Conservation (phyloP, 2,329 filamentous ascomycete genomes). For the Diaporthe batatas region DNA sequence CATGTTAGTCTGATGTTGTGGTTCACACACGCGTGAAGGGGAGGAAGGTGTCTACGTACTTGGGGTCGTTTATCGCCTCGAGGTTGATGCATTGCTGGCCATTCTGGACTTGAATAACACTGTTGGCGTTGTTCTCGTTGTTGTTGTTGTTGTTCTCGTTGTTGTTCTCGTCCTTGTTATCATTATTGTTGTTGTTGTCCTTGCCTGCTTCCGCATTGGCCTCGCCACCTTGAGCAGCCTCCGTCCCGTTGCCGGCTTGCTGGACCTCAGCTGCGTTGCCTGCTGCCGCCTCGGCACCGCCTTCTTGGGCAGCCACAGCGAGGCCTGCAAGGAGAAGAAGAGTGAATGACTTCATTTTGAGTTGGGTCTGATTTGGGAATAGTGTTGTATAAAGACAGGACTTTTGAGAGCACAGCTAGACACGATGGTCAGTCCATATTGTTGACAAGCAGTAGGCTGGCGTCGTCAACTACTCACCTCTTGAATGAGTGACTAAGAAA, state of each 20-base stretch:
- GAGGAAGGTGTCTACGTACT: constrained; percentile 3
- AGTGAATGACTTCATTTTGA: constrained; percentile 36
- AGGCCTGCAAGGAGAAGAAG: constrained; percentile 43
- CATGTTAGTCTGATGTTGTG: neutral
- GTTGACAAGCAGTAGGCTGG: neutral
- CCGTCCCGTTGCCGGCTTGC: constrained; percentile 19
- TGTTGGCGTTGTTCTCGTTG: neutral
- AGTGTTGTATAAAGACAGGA: constrained; percentile 24
- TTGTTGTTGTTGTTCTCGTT: neutral
- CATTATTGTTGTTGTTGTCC: neutral
- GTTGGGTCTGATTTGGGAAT: constrained; percentile 3
- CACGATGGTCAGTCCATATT: neutral
- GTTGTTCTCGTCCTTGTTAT: constrained; percentile 1
- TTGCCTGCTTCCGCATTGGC: constrained; percentile 15
- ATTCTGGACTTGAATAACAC: constrained; percentile 22
- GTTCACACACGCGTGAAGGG: too few species aligned
- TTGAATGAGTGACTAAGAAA: constrained; percentile 30
- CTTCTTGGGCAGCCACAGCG: constrained; percentile 37
- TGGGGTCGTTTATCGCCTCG: constrained; percentile 31
- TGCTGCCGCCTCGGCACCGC: constrained; percentile 27
- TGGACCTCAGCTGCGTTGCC: neutral
- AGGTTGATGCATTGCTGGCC: constrained; percentile 33
- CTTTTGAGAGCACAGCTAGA: constrained; percentile 24
- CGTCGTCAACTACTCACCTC: neutral
- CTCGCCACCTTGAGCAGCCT: neutral